Conservation (phyloP, 768 basidiomycete species). For the Pilatotrama ljubarskyi region DNA sequence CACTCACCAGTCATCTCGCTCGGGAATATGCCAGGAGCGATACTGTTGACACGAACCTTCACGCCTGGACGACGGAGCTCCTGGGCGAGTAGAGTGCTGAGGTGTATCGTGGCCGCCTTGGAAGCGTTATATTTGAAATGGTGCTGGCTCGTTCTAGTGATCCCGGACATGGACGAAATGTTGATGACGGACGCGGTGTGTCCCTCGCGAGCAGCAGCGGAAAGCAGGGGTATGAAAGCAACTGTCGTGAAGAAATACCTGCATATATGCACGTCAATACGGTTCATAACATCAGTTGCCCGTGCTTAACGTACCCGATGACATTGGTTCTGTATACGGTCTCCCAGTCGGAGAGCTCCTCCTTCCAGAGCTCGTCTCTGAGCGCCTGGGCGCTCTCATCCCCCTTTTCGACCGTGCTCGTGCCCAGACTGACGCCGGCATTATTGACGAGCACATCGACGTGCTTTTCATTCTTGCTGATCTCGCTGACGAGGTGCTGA, state of each 20-base stretch:
- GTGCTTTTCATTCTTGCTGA: conserved; percentile 30
- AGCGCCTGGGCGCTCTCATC: conserved; percentile 31
- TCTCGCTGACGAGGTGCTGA: conserved; percentile 25
- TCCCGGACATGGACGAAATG: conserved; percentile 43
- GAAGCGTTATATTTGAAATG: conserved; percentile 48
- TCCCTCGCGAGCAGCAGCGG: conserved; percentile 33
- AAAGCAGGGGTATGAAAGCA: conserved; percentile 47
- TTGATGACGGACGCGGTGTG: conserved; percentile 44
- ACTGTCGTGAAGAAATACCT: conserved; percentile 44
- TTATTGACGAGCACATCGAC: conserved; percentile 39
- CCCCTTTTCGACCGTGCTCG: conserved; percentile 30
- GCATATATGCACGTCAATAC: not conserved
- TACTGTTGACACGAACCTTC: conserved; percentile 38
- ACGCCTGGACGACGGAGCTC: conserved; percentile 34
- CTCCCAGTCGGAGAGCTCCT: conserved; percentile 33
- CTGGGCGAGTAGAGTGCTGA: conserved; percentile 37
- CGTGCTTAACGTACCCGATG: conserved; percentile 24
- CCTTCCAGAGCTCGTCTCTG: conserved; percentile 31
- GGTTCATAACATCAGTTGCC: too few relatives aligned
- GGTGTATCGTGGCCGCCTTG: conserved; percentile 40
- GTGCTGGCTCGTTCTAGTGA: conserved; percentile 40
- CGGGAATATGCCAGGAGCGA: conserved; percentile 39
- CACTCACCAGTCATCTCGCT: conserved; percentile 37
- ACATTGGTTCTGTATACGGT: conserved; percentile 37
- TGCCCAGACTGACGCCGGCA: conserved; percentile 30